Evolutionary conservation across 2,329 filamentous ascomycete species (phyloP).

Genomic region (Colletotrichum sansevieriae): DNA sequence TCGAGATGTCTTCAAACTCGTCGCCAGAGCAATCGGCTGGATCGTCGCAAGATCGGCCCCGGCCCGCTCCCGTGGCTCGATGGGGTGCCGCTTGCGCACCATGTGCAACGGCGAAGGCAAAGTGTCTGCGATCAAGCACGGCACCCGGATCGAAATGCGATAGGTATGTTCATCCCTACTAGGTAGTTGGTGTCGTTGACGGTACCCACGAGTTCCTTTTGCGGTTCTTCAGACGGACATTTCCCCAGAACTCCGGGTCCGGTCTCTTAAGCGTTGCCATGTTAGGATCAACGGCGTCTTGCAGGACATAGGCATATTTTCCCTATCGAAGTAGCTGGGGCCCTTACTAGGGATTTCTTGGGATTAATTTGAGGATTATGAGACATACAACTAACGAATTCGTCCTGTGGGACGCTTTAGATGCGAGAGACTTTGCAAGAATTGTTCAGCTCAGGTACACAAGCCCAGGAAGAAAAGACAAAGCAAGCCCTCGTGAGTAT

Average conservation of each 20-base stretch:
- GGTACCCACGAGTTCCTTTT: not conserved
- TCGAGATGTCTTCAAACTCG: not conserved
- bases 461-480: constrained; percentile 65
- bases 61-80: constrained; percentile 40
- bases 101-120: constrained; percentile 64
- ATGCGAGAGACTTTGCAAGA: constrained; percentile 62
- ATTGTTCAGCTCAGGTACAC: constrained; percentile 61
- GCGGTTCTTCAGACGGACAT: constrained; percentile 9
- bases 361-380: rapidly evolving
- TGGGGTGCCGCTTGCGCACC: constrained; percentile 64
- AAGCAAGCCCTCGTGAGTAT: constrained; percentile 63
- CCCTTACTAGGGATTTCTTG: not conserved
- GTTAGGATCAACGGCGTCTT: not conserved
- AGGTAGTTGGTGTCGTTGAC: not conserved
- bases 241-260: constrained; percentile 15
- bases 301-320: not conserved
- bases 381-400: not conserved
- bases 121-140: constrained; percentile 60
- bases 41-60: constrained; percentile 9
- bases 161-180: constrained; percentile 47
- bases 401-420: constrained; percentile 47
- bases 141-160: constrained; percentile 58
- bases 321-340: rapidly evolving
- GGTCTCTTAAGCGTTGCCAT: not conserved
- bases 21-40: not conserved